These are phyloP conservation scores for Diaporthe sp. DNA, from an alignment of 2,329 filamentous ascomycete genomes.

Conservation along the genomic window DNA sequence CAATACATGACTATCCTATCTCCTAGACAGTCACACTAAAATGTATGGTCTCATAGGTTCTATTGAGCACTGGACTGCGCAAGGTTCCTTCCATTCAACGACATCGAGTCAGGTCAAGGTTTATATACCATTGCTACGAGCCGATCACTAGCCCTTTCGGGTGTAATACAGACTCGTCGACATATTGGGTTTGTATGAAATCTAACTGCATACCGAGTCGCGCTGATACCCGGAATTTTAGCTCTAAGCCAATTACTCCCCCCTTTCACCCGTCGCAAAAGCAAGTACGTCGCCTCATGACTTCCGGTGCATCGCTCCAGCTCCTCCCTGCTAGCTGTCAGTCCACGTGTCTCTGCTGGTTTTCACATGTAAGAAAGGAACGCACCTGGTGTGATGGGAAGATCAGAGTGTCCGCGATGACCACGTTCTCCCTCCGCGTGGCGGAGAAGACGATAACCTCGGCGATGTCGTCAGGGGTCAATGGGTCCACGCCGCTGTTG, in stretches of 20 bases:
- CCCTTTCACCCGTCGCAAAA: not conserved
- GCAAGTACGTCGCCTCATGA: not conserved
- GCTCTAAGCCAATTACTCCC: not conserved
- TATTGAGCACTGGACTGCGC: not conserved
- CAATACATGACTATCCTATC: not conserved
- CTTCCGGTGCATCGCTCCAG: slow-evolving; percentile 39
- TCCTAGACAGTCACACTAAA: not conserved
- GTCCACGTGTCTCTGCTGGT: not conserved
- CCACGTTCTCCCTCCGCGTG: slow-evolving; percentile 88
- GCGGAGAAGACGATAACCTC: slow-evolving; percentile 91
- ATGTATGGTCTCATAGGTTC: not conserved
- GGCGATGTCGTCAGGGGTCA: slow-evolving; percentile 92
- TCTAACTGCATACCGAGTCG: not conserved
- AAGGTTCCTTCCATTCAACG: not conserved
- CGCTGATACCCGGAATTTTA: not conserved
- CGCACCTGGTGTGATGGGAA: slow-evolving; percentile 91
- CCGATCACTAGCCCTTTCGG: not conserved
- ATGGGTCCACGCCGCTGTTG: slow-evolving; percentile 78
- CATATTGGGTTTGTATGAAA: not conserved
- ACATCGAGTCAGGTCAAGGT: slow-evolving; percentile 1
- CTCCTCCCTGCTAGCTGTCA: slow-evolving; percentile 36
- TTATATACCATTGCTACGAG: not conserved
- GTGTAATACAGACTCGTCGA: not conserved
- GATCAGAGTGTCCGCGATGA: slow-evolving; percentile 87
- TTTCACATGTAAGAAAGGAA: slow-evolving; percentile 32